Percentiles rank a stretch among this genome's conserved stretches.
phyloP scores from a whole-genome alignment of 2,329 filamentous ascomycete genomes.

The Trichoderma cornu-damae region DNA sequence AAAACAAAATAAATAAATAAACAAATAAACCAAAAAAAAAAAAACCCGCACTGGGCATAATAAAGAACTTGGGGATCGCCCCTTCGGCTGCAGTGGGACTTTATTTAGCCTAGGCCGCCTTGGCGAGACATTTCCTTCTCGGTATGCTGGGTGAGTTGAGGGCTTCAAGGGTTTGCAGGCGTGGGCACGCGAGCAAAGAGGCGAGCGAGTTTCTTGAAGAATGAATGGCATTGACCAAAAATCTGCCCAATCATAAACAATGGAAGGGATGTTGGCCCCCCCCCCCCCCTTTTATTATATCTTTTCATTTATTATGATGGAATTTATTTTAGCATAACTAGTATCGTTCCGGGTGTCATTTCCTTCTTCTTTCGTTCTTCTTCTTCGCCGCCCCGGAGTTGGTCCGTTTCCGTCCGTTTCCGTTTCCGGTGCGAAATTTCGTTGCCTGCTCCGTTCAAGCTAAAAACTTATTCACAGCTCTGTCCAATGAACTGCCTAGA shows the following conservation, averaged over 20 bases:
- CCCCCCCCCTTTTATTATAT: too few relatives aligned
- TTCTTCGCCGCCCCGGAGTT: background rate
- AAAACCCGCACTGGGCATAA: background rate
- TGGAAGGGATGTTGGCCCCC: too few relatives aligned
- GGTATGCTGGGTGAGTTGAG: too few relatives aligned
- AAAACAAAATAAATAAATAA: too few relatives aligned
- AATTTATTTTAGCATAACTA: background rate
- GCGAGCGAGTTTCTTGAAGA: too few relatives aligned
- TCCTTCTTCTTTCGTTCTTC: background rate
- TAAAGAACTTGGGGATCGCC: background rate
- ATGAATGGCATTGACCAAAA: too few relatives aligned
- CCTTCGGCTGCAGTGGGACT: background rate
- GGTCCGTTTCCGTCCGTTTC: constrained; percentile 7
- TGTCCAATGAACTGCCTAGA: constrained; percentile 1
- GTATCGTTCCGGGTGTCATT: background rate
- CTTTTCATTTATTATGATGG: too few relatives aligned
- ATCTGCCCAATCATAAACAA: too few relatives aligned
- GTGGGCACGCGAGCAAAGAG: too few relatives aligned
- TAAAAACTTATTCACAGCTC: background rate
- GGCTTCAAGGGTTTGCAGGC: too few relatives aligned
- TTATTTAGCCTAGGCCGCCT: background rate
- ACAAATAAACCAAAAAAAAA: too few relatives aligned
- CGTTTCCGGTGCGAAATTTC: background rate
- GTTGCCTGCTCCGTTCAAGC: constrained; percentile 1
- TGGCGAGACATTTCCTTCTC: too few relatives aligned